These are phyloP conservation scores for Trichoderma sp. DNA, from an alignment of 2,329 filamentous ascomycete species.

Conservation along the genomic window DNA sequence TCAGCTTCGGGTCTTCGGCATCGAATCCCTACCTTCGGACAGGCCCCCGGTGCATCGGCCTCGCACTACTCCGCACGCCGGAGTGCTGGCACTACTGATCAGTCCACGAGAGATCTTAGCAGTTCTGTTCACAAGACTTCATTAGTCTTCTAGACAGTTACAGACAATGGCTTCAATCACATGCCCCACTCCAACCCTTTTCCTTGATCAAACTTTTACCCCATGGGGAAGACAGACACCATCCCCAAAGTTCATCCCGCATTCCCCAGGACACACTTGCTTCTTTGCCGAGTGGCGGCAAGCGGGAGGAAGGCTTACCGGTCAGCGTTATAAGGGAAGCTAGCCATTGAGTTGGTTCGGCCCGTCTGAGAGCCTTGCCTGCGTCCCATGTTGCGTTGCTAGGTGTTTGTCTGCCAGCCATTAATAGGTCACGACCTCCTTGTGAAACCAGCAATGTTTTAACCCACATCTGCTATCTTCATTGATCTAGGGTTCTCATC, in stretches of 20 bases:
- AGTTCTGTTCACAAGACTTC: not conserved
- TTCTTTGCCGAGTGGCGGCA: not conserved
- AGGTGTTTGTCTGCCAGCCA: not conserved
- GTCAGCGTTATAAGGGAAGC: not conserved
- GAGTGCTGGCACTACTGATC: not conserved
- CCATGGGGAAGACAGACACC: conserved; percentile 12
- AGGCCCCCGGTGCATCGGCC: not conserved
- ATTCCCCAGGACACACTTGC: not conserved
- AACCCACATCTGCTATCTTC: not conserved
- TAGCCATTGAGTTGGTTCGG: conserved; percentile 2
- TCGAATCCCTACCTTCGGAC: not conserved
- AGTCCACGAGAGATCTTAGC: not conserved
- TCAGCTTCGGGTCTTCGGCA: not conserved
- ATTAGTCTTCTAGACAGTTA: not conserved
- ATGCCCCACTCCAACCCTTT: not conserved
- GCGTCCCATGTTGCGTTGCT: not conserved
- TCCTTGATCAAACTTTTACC: not conserved
- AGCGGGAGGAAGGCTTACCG: conserved; percentile 2
- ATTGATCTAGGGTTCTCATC: not conserved
- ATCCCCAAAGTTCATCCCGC: not conserved
- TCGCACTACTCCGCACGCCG: not conserved
- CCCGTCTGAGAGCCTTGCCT: not conserved
- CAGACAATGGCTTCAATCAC: not conserved
- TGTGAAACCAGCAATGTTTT: not conserved
- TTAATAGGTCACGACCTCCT: not conserved